Base-by-base conservation (phyloP, 129 eudicot species). In the Cynara cardunculus region DNA sequence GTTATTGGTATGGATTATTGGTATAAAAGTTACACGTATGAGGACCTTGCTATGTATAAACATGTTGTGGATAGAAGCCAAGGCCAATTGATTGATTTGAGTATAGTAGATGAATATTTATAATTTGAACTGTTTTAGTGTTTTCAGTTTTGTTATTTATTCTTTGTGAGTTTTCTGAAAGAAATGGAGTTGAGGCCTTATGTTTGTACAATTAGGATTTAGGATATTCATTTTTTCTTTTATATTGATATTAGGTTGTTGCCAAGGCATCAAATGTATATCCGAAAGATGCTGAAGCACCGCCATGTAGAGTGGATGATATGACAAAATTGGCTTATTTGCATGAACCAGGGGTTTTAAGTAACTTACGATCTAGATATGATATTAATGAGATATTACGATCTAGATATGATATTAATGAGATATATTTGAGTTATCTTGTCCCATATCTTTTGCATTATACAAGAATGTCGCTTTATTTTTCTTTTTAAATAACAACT, bases 311-410 rank as follows among this genome's bases (percentile, higher is more conserved):
- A 73, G 98, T 93, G 78, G 98, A 93, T 89, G 98, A 93, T 76
- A 93, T 93, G 98, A 93, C 98, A 28, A 93, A 88, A 83, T 84
- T 93, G 80, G 96, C 98, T 19, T 93, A 93, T 88, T 88, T 93
- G 89, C 98, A 93, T 70, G 98, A 93, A 78, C 98, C 98, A 24
- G 98, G 98, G 39, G 94, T 91, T 84, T 80, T 93, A 72, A 80
- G 87, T 75, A 93, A 93, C 86, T 81, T 93, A 74, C 87, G 83
- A 78, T 89, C 94, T 74, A 91, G 98, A 93, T 93, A 93, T 72
- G 98, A 93, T 72, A 93, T 91, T 26, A 93, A 93, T 73, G 98
- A 93, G 80, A n/a, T n/a, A n/a, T n/a, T n/a, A n/a, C n/a, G n/a
- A n/a, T n/a, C n/a, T n/a, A n/a, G n/a, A n/a, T n/a, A n/a, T n/a